A percentile compares a stretch with the other conserved stretches of the same genome.
phyloP scores from a whole-genome alignment of 2,329 filamentous ascomycete species.

The Exophiala xenobiotica region DNA sequence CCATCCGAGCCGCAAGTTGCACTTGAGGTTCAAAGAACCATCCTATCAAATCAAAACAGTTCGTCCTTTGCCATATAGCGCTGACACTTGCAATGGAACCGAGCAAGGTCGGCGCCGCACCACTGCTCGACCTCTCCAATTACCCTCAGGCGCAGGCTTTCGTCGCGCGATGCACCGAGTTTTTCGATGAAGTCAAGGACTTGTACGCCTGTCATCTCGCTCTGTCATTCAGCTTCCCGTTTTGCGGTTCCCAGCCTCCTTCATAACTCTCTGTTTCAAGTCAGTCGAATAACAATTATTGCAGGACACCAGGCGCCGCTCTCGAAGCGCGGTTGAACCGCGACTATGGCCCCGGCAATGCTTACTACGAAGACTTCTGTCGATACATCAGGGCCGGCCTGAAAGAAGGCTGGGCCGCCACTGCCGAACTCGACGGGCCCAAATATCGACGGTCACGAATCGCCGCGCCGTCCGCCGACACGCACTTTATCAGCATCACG shows the following conservation, averaged over 20 bases:
- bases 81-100: neutral
- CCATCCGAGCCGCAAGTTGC: too few species aligned
- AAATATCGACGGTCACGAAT: slow-evolving; percentile 52
- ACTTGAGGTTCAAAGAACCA: too few species aligned
- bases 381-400: slow-evolving; percentile 42
- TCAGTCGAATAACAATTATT: slow-evolving; percentile 3
- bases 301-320: slow-evolving; percentile 48
- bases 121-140: slow-evolving; percentile 20
- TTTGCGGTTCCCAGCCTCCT: too few species aligned
- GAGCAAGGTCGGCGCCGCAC: slow-evolving; percentile 13
- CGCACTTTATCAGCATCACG: slow-evolving; percentile 56
- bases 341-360: slow-evolving; percentile 45
- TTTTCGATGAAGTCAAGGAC: slow-evolving; percentile 35
- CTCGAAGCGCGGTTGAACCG: slow-evolving; percentile 47
- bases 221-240: neutral
- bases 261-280: neutral
- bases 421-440: slow-evolving; percentile 44
- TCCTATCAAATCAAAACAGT: neutral
- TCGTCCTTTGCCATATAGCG: neutral
- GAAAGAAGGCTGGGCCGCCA: slow-evolving; percentile 48
- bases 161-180: slow-evolving; percentile 25
- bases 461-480: slow-evolving; percentile 46
- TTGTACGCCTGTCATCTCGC: slow-evolving; percentile 27
- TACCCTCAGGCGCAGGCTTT: slow-evolving; percentile 23
- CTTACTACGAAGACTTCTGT: slow-evolving; percentile 47